A percentile compares a stretch with the other conserved stretches of the same genome.
Evolutionary conservation across 805 yeast species (phyloP).

Genomic region (Lipomyces japonicus): DNA sequence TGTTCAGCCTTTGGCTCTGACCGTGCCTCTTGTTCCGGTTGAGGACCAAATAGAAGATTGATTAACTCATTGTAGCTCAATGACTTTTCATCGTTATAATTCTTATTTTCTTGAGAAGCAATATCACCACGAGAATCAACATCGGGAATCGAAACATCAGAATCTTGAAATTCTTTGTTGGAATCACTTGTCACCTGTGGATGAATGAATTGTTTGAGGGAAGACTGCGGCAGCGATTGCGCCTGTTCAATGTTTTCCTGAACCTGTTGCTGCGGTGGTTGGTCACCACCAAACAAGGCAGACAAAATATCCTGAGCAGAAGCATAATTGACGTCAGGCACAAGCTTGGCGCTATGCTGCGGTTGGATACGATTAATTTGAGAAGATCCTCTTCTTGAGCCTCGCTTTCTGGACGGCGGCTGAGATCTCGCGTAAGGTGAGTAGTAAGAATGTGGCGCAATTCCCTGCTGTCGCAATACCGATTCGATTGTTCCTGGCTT

Average conservation of each 20-base stretch:
- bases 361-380: not conserved
- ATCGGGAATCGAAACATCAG: too few species aligned
- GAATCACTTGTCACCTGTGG: not conserved
- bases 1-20: not conserved
- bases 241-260: not conserved
- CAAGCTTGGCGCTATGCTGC: constrained; percentile 14
- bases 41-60: not conserved
- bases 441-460: constrained; percentile 16
- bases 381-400: constrained; percentile 17
- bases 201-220: not conserved
- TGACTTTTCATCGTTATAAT: too few species aligned
- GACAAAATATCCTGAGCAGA: constrained; percentile 23
- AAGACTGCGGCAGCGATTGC: not conserved
- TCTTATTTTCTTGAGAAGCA: not conserved
- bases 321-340: constrained; percentile 22
- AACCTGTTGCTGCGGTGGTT: constrained; percentile 1
- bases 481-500: constrained; percentile 22
- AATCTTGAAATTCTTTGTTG: not conserved
- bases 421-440: not conserved
- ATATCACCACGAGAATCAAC: too few species aligned
- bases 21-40: not conserved
- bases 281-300: constrained; percentile 19
- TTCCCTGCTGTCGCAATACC: constrained; percentile 20
- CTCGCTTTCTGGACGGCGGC: constrained; percentile 8
- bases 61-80: not conserved